A percentile compares a stretch with the other conserved stretches of the same genome.
phyloP scores from a whole-genome alignment of 345 rosid species.

The Tarenaya hassleriana region DNA sequence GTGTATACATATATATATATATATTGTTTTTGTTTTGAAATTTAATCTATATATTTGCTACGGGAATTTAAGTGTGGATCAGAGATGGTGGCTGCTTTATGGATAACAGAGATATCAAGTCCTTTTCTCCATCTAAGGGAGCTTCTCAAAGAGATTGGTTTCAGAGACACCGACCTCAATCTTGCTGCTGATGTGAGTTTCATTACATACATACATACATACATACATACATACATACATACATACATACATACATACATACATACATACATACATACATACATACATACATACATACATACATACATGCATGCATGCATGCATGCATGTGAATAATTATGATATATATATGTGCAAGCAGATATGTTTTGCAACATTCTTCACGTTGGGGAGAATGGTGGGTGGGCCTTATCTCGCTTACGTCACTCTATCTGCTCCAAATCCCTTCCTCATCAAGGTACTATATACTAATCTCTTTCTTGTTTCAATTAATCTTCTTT shows the following conservation, averaged over 20 bases:
- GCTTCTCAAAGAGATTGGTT: slow-evolving; percentile 74
- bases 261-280: too few species aligned
- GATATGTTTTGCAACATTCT: slow-evolving; percentile 32
- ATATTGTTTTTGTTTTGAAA: not conserved
- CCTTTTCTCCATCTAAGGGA: slow-evolving; percentile 80
- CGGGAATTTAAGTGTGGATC: slow-evolving; percentile 47
- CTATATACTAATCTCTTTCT: not conserved
- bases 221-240: not conserved
- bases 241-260: not conserved
- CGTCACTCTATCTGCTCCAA: slow-evolving; percentile 22
- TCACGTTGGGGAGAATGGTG: slow-evolving; percentile 33
- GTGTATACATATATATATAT: not conserved
- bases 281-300: not conserved
- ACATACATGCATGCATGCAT: not conserved
- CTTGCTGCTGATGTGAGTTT: slow-evolving; percentile 64
- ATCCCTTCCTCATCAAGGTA: slow-evolving; percentile 31
- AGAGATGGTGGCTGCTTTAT: slow-evolving; percentile 59
- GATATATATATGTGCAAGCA: slow-evolving; percentile 4
- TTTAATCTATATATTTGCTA: not conserved
- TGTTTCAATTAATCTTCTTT: not conserved
- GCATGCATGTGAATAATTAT: not conserved
- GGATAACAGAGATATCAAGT: slow-evolving; percentile 75
- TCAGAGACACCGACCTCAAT: slow-evolving; percentile 62
- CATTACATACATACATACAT: not conserved
- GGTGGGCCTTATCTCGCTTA: slow-evolving; percentile 31